Percentiles rank a stretch among this genome's conserved stretches.
These are phyloP conservation scores for Xeromyces bisporus DNA, from an alignment of 495 filamentous ascomycete species.

Conservation along the genomic window DNA sequence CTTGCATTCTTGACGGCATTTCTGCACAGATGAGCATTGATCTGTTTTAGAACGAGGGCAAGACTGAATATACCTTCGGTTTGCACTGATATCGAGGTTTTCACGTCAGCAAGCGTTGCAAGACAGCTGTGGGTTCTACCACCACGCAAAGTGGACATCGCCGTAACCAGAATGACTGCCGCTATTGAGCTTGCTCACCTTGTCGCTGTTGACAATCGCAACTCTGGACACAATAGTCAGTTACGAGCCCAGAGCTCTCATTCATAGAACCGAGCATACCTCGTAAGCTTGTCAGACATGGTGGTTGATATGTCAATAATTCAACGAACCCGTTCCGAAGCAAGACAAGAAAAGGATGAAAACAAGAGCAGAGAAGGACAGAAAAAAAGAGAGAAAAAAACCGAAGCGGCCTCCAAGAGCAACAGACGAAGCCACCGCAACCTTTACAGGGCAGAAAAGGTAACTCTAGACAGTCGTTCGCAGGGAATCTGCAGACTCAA, in stretches of 20 bases:
- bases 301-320: conserved; percentile 12
- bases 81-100: conserved; percentile 51
- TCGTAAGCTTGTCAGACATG: conserved; percentile 79
- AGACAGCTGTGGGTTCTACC: no score
- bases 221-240: conserved; percentile 41
- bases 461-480: no score
- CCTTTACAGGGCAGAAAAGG: conserved; percentile 5
- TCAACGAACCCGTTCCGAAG: conserved; percentile 7
- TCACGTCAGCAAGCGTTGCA: conserved; percentile 18
- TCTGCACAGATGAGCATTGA: conserved; percentile 29
- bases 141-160: no score
- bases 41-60: background rate
- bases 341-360: background rate
- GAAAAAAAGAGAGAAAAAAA: conserved; percentile 1
- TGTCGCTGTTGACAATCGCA: conserved; percentile 94
- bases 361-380: background rate
- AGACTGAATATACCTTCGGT: conserved; percentile 54
- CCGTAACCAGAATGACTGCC: conserved; percentile 6
- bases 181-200: conserved; percentile 44
- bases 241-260: conserved; percentile 2
- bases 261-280: conserved; percentile 30
- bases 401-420: conserved; percentile 1
- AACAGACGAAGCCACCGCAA: conserved; percentile 6
- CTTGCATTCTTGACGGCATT: conserved; percentile 98
- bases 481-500: no score